These are phyloP conservation scores for Cyclotella atomus DNA, from an alignment of 108 stramenopile genomes.

Conservation along the genomic window DNA sequence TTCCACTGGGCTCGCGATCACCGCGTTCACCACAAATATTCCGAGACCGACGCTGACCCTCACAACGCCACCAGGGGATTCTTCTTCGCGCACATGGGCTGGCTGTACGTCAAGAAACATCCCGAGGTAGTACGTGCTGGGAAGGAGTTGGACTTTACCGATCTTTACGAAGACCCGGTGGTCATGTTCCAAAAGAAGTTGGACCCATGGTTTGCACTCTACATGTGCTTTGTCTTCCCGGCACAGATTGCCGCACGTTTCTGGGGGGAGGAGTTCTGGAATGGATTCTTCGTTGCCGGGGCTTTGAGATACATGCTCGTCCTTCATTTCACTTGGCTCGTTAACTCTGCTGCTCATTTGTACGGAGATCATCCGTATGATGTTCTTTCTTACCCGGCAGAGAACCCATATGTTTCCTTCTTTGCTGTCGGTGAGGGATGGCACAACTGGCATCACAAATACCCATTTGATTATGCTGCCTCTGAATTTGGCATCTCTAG, in stretches of 20 bases:
- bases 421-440: conserved; percentile 98
- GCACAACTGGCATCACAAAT: conserved; percentile 99
- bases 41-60: conserved; percentile 98
- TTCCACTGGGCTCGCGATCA: conserved; percentile 98
- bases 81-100: conserved; percentile 99
- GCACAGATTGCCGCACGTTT: conserved; percentile 84
- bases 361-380: conserved; percentile 99
- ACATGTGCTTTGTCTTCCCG: conserved; percentile 99
- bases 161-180: conserved; percentile 91
- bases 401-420: conserved; percentile 96
- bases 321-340: conserved; percentile 98
- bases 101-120: conserved; percentile 98
- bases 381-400: conserved; percentile 92
- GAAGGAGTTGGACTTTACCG: conserved; percentile 92
- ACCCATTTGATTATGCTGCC: conserved; percentile 99
- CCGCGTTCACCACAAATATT: conserved; percentile 99
- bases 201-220: conserved; percentile 97
- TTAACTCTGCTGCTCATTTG: conserved; percentile 98
- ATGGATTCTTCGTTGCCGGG: conserved; percentile 97
- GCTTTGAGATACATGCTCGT: conserved; percentile 92
- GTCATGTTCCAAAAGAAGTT: conserved; percentile 93
- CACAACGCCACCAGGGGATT: conserved; percentile 99
- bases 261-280: conserved; percentile 98
- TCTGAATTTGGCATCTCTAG: conserved; percentile 93
- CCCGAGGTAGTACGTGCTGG: conserved; percentile 95